Percentiles rank a stretch among this genome's conserved stretches.
Conservation (phyloP, 805 yeast species). For the Candida awuae region DNA sequence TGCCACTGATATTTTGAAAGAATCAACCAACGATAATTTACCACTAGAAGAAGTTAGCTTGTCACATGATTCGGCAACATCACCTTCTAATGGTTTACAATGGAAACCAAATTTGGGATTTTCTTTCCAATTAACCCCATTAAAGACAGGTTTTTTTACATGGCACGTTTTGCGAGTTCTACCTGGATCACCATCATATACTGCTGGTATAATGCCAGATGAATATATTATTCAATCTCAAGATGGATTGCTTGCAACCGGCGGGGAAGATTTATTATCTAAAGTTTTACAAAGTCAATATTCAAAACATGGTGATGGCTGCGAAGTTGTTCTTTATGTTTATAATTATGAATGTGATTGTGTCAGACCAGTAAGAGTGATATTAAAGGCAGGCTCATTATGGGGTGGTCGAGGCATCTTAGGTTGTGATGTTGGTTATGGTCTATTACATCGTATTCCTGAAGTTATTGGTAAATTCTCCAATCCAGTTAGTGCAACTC, state of each 20-base stretch:
- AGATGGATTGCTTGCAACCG: slow-evolving; percentile 76
- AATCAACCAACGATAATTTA: not conserved
- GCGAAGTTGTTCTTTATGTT: slow-evolving; percentile 49
- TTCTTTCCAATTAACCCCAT: slow-evolving; percentile 68
- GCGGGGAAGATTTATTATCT: slow-evolving; percentile 77
- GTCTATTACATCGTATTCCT: slow-evolving; percentile 69
- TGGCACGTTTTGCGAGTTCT: slow-evolving; percentile 79
- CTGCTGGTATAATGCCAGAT: slow-evolving; percentile 75
- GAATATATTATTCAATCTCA: slow-evolving; percentile 87
- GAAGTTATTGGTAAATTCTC: slow-evolving; percentile 41
- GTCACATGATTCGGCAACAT: slow-evolving; percentile 11
- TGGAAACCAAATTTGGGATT: slow-evolving; percentile 43
- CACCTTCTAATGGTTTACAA: slow-evolving; percentile 4
- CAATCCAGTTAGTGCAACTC: slow-evolving; percentile 9
- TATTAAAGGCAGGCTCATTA: slow-evolving; percentile 58
- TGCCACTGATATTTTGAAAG: slow-evolving; percentile 17
- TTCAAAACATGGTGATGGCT: slow-evolving; percentile 16
- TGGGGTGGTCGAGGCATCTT: slow-evolving; percentile 83
- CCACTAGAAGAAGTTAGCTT: slow-evolving; percentile 26
- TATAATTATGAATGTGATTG: slow-evolving; percentile 84
- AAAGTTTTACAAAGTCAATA: slow-evolving; percentile 54
- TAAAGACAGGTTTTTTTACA: slow-evolving; percentile 68
- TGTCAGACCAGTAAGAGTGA: slow-evolving; percentile 62
- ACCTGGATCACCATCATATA: slow-evolving; percentile 71
- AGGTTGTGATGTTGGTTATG: slow-evolving; percentile 95